These are phyloP conservation scores for Balakata baccata DNA, from an alignment of 345 rosid genomes.

Conservation along the genomic window DNA sequence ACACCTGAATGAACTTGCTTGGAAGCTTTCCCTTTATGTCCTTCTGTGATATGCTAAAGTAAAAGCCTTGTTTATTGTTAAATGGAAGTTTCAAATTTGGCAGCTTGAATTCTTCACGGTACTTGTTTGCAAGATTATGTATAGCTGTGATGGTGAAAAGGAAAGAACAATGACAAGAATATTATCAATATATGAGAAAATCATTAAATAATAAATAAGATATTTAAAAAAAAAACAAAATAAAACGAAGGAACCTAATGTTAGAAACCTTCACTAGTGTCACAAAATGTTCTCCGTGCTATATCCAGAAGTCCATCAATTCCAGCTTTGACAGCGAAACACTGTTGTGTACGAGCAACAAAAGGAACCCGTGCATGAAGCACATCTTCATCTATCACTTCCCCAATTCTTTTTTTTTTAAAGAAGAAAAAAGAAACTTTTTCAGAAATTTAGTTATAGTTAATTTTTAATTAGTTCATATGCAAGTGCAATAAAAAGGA, in stretches of 20 bases:
- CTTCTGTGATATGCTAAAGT: slow-evolving; percentile 83
- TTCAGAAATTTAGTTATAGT: slow-evolving; percentile 11
- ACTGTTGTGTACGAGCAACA: slow-evolving; percentile 96
- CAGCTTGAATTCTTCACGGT: slow-evolving; percentile 78
- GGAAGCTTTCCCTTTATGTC: slow-evolving; percentile 90
- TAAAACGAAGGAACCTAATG: slow-evolving; percentile 10
- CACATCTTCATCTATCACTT: slow-evolving; percentile 89
- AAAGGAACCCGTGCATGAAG: slow-evolving; percentile 95
- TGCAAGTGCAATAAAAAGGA: background rate
- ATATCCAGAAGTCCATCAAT: slow-evolving; percentile 93
- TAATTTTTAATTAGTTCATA: slow-evolving; percentile 1
- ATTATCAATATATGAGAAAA: background rate
- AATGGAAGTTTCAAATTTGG: slow-evolving; percentile 94
- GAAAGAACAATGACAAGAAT: slow-evolving; percentile 1
- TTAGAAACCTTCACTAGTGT: slow-evolving; percentile 84
- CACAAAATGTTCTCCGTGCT: slow-evolving; percentile 90
- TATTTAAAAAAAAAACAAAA: background rate
- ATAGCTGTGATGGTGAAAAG: slow-evolving; percentile 50
- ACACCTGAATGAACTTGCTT: slow-evolving; percentile 86
- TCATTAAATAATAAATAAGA: background rate
- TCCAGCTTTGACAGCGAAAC: slow-evolving; percentile 95
- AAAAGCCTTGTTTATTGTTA: slow-evolving; percentile 95
- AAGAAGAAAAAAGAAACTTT: background rate
- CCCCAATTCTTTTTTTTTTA: slow-evolving; percentile 54
- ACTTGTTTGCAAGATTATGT: slow-evolving; percentile 85